Conservation (phyloP, 257 asterid species). For the Plectranthus barbatus region DNA sequence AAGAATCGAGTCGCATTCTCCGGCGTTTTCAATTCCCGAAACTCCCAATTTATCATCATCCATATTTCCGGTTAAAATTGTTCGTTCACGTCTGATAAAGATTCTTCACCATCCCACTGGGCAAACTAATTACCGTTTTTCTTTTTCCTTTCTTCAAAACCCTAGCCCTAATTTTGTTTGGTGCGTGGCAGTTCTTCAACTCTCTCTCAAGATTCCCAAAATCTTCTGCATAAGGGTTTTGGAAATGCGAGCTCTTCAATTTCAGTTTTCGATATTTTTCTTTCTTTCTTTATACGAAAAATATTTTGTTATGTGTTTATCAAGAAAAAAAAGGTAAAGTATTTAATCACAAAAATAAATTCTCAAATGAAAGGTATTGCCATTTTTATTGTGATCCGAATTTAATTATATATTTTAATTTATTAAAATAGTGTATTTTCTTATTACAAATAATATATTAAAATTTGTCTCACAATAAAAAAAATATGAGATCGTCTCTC, state of each 20-base stretch:
- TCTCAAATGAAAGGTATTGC: no score
- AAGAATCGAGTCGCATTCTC: constrained; percentile 24
- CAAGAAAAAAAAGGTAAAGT: no score
- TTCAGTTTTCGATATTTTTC: constrained; percentile 12
- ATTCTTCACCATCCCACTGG: constrained; percentile 37
- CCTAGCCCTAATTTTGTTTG: constrained; percentile 52
- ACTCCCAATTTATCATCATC: constrained; percentile 22
- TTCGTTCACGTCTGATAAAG: constrained; percentile 19
- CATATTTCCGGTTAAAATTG: constrained; percentile 18
- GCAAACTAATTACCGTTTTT: neutral
- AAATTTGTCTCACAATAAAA: no score
- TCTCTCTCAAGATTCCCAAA: constrained; percentile 11
- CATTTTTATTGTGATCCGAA: no score
- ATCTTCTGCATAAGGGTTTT: constrained; percentile 20
- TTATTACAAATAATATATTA: no score
- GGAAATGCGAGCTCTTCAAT: constrained; percentile 7
- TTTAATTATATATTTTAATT: no score
- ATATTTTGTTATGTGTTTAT: no score
- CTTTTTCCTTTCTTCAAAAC: constrained; percentile 15
- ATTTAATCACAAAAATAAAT: no score
- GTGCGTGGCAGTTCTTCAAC: neutral
- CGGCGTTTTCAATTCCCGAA: constrained; percentile 14
- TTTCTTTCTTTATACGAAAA: neutral
- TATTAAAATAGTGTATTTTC: no score
- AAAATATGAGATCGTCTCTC: no score